Evolutionary conservation across 805 yeast genomes (phyloP), one percentile per base, ranked within the genome.

Genomic region (Allodekkera sacchari): DNA sequence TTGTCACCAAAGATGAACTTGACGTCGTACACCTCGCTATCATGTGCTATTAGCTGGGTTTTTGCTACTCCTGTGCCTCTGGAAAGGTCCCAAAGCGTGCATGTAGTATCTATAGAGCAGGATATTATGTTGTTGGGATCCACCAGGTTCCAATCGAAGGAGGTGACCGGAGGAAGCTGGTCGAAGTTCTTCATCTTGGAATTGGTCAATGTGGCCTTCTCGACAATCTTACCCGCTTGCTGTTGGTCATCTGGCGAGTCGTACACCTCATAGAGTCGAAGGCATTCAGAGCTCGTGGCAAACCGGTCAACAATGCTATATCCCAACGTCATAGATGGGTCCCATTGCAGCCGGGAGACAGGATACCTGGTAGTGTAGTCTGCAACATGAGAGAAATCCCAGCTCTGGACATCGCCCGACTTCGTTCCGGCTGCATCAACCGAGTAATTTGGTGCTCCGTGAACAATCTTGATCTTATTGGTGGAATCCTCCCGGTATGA

Each of bases 41-140:
- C 98, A 56, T 92, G 98, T 0, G 98, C 97, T 42, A 92, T 92
- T 29, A 92, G 64, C 58, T 92, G 96, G 1, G 97, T 89, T 50
- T 81, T 83, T 11, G 94, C 95, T 4, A 66, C 61, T 3, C 71
- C 77, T 27, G 64, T 58, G 15, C 77, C 71, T 25, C 74, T 68
- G 16, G 64, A 57, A 20, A 87, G 55, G 57, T 92, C 97, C 97
- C 98, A 92, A 4, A 87, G 76, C 1, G 97, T 88, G 58, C 98
- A 92, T 1, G 98, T 92, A 1, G 98, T 92, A 57, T 92, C 98
- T 8, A 89, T 83, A 14, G 92, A 78, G 39, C 89, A 74, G 2
- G 96, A 84, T 22, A 92, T 80, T 14, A 87, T 69, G 24, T 76
- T 55, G 30, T 73, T 72, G 3, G 83, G 71, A 45, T 83, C 88